Evolutionary conservation across 176 grass and related monocot genomes (phyloP).

Genomic region (Bonia amplexicaulis): DNA sequence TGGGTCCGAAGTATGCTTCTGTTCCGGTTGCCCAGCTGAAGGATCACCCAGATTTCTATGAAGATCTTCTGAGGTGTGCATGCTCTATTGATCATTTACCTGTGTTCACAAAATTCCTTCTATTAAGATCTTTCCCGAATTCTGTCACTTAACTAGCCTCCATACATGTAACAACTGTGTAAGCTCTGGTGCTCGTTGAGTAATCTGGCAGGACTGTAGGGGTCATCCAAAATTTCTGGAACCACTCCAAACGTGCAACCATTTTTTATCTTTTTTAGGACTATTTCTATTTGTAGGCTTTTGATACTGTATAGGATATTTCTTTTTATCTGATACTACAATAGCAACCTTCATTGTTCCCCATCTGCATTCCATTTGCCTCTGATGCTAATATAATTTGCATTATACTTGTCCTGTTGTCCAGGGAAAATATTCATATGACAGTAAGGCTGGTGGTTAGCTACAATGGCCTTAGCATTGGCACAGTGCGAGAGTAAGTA

Average conservation of each 20-base stretch:
- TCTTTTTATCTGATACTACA: not conserved
- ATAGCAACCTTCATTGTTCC: not conserved
- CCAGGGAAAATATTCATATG: conserved; percentile 97
- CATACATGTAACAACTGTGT: not conserved
- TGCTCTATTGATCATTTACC: conserved; percentile 1
- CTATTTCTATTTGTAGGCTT: not conserved
- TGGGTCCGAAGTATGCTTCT: conserved; percentile 78
- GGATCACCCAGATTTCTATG: conserved; percentile 78
- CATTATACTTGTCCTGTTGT: conserved; percentile 17
- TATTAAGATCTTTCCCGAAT: not conserved
- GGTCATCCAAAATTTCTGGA: not conserved
- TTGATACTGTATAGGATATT: conserved; percentile 2
- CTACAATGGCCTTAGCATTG: conserved; percentile 84
- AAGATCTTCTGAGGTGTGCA: conserved; percentile 89
- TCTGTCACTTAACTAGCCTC: not conserved
- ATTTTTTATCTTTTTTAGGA: not conserved
- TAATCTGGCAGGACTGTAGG: not conserved
- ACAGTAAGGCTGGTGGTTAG: conserved; percentile 88
- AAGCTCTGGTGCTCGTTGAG: not conserved
- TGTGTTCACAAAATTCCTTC: not conserved
- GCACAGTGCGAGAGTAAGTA: conserved; percentile 76
- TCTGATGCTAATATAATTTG: conserved; percentile 8
- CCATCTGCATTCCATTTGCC: not conserved
- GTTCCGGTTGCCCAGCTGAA: conserved; percentile 62
- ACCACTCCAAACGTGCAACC: not conserved